A percentile compares a stretch with the other conserved stretches of the same genome.
phyloP scores from a whole-genome alignment of 305 asterid species.

The Andrographis paniculata region DNA sequence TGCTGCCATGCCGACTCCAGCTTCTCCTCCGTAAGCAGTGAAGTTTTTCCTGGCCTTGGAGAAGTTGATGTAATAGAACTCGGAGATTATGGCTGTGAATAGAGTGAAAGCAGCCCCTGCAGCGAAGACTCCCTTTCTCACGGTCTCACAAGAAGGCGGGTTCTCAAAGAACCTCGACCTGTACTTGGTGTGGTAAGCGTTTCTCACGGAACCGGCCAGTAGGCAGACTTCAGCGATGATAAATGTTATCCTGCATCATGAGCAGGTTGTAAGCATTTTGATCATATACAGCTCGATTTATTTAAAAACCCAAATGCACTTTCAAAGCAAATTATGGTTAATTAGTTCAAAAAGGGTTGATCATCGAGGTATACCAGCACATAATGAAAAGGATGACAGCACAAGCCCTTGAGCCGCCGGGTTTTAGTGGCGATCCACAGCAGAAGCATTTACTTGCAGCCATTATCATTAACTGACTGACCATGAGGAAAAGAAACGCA shows the following conservation, averaged over 20 bases:
- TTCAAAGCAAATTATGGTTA: not conserved
- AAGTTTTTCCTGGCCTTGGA: constrained; percentile 46
- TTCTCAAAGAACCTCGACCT: constrained; percentile 27
- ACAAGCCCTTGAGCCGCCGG: constrained; percentile 91
- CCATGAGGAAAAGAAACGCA: constrained; percentile 78
- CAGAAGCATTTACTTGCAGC: constrained; percentile 83
- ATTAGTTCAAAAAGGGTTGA: no score
- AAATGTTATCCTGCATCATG: constrained; percentile 58
- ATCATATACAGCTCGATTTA: not conserved
- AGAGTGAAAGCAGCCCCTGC: constrained; percentile 86
- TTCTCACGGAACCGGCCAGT: constrained; percentile 87
- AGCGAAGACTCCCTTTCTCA: constrained; percentile 86
- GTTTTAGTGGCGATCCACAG: constrained; percentile 69
- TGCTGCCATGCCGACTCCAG: constrained; percentile 65
- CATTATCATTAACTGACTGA: constrained; percentile 61
- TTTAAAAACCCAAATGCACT: not conserved
- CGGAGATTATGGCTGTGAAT: constrained; percentile 63
- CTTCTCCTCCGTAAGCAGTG: constrained; percentile 42
- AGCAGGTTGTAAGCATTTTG: not conserved
- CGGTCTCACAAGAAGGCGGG: constrained; percentile 74
- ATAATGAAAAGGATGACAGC: constrained; percentile 73
- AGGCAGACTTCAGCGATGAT: constrained; percentile 78
- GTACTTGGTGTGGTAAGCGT: constrained; percentile 87
- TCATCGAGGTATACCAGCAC: constrained; percentile 52
- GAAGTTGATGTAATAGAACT: constrained; percentile 56